Evolutionary conservation across 768 basidiomycete species (phyloP), one percentile per base, ranked within the genome.

Genomic region (Mycena alexandri): DNA sequence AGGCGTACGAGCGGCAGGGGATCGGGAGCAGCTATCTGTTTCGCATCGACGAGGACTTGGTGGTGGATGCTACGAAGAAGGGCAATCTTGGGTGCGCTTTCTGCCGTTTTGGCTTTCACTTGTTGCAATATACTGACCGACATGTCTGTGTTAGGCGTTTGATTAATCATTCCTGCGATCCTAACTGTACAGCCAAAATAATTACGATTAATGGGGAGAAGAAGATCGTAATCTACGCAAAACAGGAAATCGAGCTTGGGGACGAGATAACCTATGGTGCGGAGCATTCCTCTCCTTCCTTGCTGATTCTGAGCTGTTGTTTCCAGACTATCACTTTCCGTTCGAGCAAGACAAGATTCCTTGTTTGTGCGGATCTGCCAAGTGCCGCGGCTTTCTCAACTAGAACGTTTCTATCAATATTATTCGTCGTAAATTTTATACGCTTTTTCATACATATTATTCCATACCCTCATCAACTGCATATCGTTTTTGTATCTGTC

Each of bases 171-270:
- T 98, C 96, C 48, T 99, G 98, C 75, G 95, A 96, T 74, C 98
- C 98, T 16, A 94, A 94, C 69, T 94, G 93, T 75, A 94, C 90
- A 12, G 93, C 93, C 47, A 95, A 94, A 82, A 94, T 94, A 75
- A 95, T 94, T 72, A 94, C 92, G 69, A 94, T 95, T 77, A 95
- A 86, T 74, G 91, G 93, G 48, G 93, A 93, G 81, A 96, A 96
- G 86, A 96, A 98, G 87, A 99, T 99, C 74, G 98, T 99, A 76
- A 99, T 99, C 58, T 99, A 99, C 78, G 98, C 98, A 36, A 98
- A 98, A 80, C 89, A 94, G 73, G 93, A 93, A 72, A 96, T 99
- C 74, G 93, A 97, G 72, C 89, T 96, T 24, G 98, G 98, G 57
- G 96, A 98, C 75, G 98, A 99, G 82, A 97, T 99, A 75, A 98